Base-by-base conservation (phyloP, 768 basidiomycete species). In the Cyclocybe cylindracea region DNA sequence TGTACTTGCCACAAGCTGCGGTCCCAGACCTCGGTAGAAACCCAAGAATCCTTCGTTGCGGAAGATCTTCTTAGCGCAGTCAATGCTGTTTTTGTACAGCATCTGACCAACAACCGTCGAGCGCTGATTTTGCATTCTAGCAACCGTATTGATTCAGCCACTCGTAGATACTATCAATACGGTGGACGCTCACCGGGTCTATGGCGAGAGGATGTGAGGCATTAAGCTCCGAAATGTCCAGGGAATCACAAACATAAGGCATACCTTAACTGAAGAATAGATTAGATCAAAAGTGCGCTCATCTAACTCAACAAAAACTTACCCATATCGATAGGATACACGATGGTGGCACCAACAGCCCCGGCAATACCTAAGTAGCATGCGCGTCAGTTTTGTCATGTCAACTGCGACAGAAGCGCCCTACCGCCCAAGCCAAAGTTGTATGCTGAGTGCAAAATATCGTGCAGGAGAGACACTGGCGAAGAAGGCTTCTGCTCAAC, bases 21-120 rank as follows among this genome's bases (percentile, higher is more conserved):
- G 95, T 7, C 93, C 89, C 41, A 98, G 81, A 31, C 97, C 97
- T 31, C 95, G 87, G 71, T 99, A 99, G 72, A 98, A 98, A n/a
- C 97, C 97, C 0, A 83, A 33, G 62, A 93, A 80, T 13, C 97
- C 97, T 72, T 99, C 97, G 63, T 97, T 97, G 48, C 85, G 82
- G 68, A 98, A 86, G 19, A 99, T 95, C 67, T 96, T 98, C 62
- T 78, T 78, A 31, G 94, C 89, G 66, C 97, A 99, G 65, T 99
- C 97, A 35, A 90, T 63, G 61, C 93, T 95, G 76, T 97, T 98
- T 77, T 94, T 91, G 77, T 99, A 99, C 40, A 98, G 71, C 63
- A 98, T 74, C 71, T 99, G 96, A 35, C 97, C 97, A 31, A 99
- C 97, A 16, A 99, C 91, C 5, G 90, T 94, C 56, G 87, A 93